Evolutionary conservation across 2,329 filamentous ascomycete species (phyloP), one percentile per base, ranked within the genome.

Genomic region (Xenoacremonium recifei): DNA sequence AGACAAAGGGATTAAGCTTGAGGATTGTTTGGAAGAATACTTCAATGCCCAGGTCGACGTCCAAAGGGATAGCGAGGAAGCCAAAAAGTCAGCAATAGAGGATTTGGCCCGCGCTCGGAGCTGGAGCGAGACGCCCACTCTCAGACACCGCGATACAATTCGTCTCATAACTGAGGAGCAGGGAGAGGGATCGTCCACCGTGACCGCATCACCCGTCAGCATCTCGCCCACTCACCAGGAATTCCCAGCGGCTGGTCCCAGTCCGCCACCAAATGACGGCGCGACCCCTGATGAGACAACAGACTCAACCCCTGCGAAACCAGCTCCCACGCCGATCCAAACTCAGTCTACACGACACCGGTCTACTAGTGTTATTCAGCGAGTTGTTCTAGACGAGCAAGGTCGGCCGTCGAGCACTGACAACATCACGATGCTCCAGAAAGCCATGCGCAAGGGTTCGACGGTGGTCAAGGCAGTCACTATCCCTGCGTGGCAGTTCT

Each of bases 401-500:
- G 71, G 70, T 5, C 68, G 68, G n/a, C 56, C 71, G 4, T 59
- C 67, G 4, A 67, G 70, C 29, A 50, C 68, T 3, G 70, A 75
- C 19, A 61, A 67, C 12, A 57, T 62, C 13, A 69, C 61, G 12
- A 57, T 75, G 21, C 61, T 72, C 30, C 67, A 70, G 47, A 70
- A 62, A 62, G 67, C 52, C 64, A 70, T 56, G 63, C 61, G 53
- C 61, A 74, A 60, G 64, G 71, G 53, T 9, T 77, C 76, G 11
- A 73, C 69, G 2, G 71, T 75, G 42, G 73, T 69, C 53, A 96
- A 92, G 59, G 91, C 95, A 56, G 87, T 97, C 12, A 84, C 92
- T 44, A 96, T 97, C 72, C 92, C 92, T 27, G 93, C 93, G 2
- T 97, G 91, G 90, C 92, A 96, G 58, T 96, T 97, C 60, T 97